Percentiles rank a stretch among this genome's conserved stretches.
These are phyloP conservation scores for Barnettozyma sp. DNA, from an alignment of 805 yeast genomes.

Conservation along the genomic window DNA sequence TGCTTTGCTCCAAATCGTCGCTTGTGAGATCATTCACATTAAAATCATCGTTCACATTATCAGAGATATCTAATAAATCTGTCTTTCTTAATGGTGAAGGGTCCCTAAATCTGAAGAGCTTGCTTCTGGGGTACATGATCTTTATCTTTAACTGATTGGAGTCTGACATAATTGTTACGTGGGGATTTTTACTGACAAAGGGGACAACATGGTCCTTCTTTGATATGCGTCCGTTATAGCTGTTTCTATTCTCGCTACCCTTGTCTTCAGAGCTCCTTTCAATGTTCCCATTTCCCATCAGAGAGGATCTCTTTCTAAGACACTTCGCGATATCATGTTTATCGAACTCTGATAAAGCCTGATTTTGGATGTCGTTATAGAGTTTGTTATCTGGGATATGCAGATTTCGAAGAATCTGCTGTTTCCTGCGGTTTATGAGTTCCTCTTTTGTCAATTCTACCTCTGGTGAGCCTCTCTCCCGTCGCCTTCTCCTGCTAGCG, in stretches of 20 bases:
- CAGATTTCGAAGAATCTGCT: slow-evolving; percentile 25
- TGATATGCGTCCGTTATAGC: too few relatives aligned
- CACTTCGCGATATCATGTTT: slow-evolving; percentile 10
- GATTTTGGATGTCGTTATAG: slow-evolving; percentile 30
- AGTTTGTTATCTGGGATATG: slow-evolving; percentile 34
- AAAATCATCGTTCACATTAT: slow-evolving; percentile 23
- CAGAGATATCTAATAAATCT: slow-evolving; percentile 18
- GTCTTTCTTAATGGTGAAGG: slow-evolving; percentile 19
- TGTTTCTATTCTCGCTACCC: too few relatives aligned
- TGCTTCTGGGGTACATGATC: slow-evolving; percentile 13
- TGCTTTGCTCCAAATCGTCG: slow-evolving; percentile 9
- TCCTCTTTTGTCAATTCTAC: slow-evolving; percentile 15
- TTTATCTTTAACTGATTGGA: slow-evolving; percentile 21
- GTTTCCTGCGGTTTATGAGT: slow-evolving; percentile 14
- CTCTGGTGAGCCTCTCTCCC: slow-evolving; percentile 6
- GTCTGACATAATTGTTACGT: slow-evolving; percentile 17
- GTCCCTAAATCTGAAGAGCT: slow-evolving; percentile 21
- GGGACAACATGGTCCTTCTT: slow-evolving; percentile 1
- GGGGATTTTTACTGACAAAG: slow-evolving; percentile 16
- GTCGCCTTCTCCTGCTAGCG: slow-evolving; percentile 3
- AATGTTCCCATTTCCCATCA: slow-evolving; percentile 3
- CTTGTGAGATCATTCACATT: slow-evolving; percentile 17
- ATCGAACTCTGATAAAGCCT: slow-evolving; percentile 24
- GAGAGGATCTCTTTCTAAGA: slow-evolving; percentile 12
- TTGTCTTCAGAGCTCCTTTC: slow-evolving; percentile 5